Conservation (phyloP, 805 yeast species). For the Groenewaldozyma tartarivorans region DNA sequence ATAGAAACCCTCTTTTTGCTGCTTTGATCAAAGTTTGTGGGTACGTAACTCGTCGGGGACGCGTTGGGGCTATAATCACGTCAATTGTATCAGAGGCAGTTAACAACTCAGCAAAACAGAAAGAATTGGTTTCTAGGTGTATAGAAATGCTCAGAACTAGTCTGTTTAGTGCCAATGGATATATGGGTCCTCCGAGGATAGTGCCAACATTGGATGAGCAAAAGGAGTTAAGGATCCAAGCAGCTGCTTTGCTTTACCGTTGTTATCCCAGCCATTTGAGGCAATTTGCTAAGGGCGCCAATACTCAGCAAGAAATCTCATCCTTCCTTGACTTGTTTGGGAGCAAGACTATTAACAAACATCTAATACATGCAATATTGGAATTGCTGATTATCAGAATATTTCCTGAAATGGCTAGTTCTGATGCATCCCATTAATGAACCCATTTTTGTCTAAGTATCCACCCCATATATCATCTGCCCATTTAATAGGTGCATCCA, state of each 20-base stretch:
- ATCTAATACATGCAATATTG: slow-evolving; percentile 20
- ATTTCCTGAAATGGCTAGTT: too few species aligned
- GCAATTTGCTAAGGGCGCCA: slow-evolving; percentile 15
- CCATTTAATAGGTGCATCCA: slow-evolving; percentile 11
- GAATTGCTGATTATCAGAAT: slow-evolving; percentile 20
- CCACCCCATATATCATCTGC: slow-evolving; percentile 4
- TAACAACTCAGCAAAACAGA: slow-evolving; percentile 8
- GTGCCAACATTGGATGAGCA: slow-evolving; percentile 36
- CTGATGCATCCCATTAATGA: too few species aligned
- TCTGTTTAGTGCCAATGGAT: slow-evolving; percentile 40
- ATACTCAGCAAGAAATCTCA: slow-evolving; percentile 14
- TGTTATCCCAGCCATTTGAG: slow-evolving; percentile 12
- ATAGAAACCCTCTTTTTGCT: slow-evolving; percentile 12
- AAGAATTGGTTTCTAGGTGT: slow-evolving; percentile 14
- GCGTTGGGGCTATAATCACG: slow-evolving; percentile 12
- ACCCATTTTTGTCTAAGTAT: too few species aligned
- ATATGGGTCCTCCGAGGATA: slow-evolving; percentile 39
- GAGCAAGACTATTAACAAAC: slow-evolving; percentile 23
- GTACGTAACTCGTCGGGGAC: slow-evolving; percentile 10
- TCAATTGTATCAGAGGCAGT: slow-evolving; percentile 9
- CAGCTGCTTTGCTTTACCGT: slow-evolving; percentile 4
- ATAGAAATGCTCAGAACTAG: slow-evolving; percentile 28
- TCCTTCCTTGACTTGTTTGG: slow-evolving; percentile 20
- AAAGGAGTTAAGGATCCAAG: slow-evolving; percentile 17
- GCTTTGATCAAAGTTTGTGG: slow-evolving; percentile 6